Percentiles rank a stretch among this genome's conserved stretches.
Evolutionary conservation across 352 stramenopile species (phyloP).

Genomic region (Phytophthora cajani): DNA sequence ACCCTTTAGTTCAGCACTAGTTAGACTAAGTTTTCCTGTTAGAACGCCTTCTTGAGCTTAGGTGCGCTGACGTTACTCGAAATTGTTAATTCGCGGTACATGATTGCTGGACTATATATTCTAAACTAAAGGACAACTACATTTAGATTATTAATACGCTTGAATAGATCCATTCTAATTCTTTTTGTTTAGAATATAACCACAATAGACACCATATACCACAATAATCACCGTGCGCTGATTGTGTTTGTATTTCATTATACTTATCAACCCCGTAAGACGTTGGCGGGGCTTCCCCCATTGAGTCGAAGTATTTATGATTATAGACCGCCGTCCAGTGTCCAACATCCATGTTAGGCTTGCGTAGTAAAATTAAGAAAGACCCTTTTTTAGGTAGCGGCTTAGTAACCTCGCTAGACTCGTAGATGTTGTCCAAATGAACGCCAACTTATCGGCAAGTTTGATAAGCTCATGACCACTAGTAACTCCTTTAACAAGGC

Average conservation of each 20-base stretch:
- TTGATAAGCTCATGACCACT: background rate
- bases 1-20: conserved; percentile 1
- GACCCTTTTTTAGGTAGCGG: conserved; percentile 1
- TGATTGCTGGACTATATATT: background rate
- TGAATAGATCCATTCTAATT: background rate
- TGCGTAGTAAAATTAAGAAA: conserved; percentile 8
- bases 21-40: conserved; percentile 10
- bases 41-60: conserved; percentile 7
- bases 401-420: background rate
- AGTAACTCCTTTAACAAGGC: background rate
- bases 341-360: background rate
- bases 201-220: background rate
- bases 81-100: conserved; percentile 5
- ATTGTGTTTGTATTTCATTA: background rate
- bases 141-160: background rate
- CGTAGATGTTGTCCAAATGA: background rate
- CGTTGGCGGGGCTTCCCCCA: background rate
- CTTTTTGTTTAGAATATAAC: background rate
- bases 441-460: background rate
- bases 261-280: background rate
- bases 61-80: too few relatives aligned
- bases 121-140: background rate
- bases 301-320: background rate
- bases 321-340: background rate
- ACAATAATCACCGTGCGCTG: background rate